phyloP scores from a whole-genome alignment of 148 eudicot genomes.

The Gaultheria prostrata region DNA sequence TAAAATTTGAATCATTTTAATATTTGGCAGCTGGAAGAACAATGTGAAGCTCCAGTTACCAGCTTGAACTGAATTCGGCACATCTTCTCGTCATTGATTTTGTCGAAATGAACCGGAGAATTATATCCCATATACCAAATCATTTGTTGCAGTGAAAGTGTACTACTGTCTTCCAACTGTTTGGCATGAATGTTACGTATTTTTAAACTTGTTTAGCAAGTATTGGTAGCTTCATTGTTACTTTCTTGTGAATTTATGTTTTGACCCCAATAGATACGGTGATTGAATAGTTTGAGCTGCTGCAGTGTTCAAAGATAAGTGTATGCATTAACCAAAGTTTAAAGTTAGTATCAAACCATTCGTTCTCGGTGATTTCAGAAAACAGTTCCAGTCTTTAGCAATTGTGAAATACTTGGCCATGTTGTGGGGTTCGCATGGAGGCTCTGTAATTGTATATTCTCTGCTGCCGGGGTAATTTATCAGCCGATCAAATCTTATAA shows the following conservation, averaged over 20 bases:
- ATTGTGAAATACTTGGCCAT: not conserved
- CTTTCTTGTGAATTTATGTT: not conserved
- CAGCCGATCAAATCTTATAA: not conserved
- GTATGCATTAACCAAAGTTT: not conserved
- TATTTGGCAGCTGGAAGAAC: slow-evolving; percentile 18
- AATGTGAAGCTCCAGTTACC: slow-evolving; percentile 17
- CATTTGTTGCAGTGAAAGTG: not conserved
- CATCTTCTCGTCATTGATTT: not conserved
- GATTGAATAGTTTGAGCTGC: not conserved
- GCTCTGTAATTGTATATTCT: not conserved
- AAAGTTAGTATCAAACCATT: not conserved
- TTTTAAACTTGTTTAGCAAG: not conserved
- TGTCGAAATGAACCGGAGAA: not conserved
- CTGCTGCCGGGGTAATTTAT: not conserved
- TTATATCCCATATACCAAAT: not conserved
- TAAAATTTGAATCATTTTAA: not conserved
- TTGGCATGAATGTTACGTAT: not conserved
- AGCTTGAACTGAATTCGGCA: not conserved
- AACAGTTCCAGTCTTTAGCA: not conserved
- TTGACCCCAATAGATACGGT: not conserved
- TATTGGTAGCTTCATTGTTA: not conserved
- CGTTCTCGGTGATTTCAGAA: not conserved
- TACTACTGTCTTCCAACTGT: not conserved
- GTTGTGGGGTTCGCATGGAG: not conserved
- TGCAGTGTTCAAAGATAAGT: not conserved